Percentiles rank a stretch among this genome's conserved stretches.
phyloP scores from a whole-genome alignment of 768 basidiomycete species.

The Lentinula lateritia region DNA sequence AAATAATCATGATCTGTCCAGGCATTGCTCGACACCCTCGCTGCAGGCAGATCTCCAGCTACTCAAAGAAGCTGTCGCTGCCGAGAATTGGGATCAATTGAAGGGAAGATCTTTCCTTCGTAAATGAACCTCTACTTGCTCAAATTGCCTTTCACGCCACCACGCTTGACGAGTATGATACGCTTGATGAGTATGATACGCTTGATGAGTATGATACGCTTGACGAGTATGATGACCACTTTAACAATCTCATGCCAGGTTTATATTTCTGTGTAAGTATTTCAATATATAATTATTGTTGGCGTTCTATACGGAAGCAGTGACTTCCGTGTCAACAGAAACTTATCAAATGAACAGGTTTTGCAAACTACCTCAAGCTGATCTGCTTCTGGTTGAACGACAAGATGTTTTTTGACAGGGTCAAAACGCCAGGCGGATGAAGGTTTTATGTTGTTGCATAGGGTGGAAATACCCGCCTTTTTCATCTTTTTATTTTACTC shows the following conservation, averaged over 20 bases:
- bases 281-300: background rate
- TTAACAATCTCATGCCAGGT: constrained; percentile 82
- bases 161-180: constrained; percentile 80
- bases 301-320: background rate
- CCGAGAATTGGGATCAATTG: constrained; percentile 42
- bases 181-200: too few species aligned
- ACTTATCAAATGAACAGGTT: constrained; percentile 86
- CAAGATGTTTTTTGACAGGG: constrained; percentile 66
- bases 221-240: constrained; percentile 90
- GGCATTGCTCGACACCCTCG: constrained; percentile 65
- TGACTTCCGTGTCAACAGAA: too few species aligned
- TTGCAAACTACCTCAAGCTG: constrained; percentile 61
- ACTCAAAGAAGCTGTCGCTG: constrained; percentile 52
- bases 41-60: constrained; percentile 56
- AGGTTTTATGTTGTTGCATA: constrained; percentile 62
- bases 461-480: constrained; percentile 37
- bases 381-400: constrained; percentile 40
- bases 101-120: constrained; percentile 87
- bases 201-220: too few species aligned
- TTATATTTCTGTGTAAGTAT: constrained; percentile 74
- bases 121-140: constrained; percentile 64
- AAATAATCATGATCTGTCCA: constrained; percentile 16
- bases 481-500: background rate
- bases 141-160: constrained; percentile 74
- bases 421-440: constrained; percentile 57